These are phyloP conservation scores for Pleurotus pulmonarius DNA, from an alignment of 768 basidiomycete species.

Conservation along the genomic window DNA sequence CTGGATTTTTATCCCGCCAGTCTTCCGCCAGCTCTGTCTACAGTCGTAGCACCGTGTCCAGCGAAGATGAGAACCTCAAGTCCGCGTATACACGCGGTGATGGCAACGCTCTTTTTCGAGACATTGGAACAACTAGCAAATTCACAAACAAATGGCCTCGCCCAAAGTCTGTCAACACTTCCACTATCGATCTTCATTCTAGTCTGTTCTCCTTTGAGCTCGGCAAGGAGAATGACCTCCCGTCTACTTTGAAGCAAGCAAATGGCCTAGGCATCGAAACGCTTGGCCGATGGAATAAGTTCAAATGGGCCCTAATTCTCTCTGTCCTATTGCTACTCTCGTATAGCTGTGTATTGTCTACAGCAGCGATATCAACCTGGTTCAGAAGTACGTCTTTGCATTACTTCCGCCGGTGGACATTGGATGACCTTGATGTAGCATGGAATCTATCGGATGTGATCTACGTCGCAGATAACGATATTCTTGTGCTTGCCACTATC, in stretches of 20 bases:
- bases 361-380: conserved; percentile 55
- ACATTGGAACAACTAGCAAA: conserved; percentile 33
- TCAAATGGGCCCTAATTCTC: conserved; percentile 58
- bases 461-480: conserved; percentile 53
- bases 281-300: conserved; percentile 51
- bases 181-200: not conserved
- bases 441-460: conserved; percentile 64
- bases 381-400: conserved; percentile 40
- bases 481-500: conserved; percentile 54
- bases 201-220: not conserved
- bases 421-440: conserved; percentile 28
- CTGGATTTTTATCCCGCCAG: conserved; percentile 7
- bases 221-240: not conserved
- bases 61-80: not conserved
- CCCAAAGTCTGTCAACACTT: conserved; percentile 25
- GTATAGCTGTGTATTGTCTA: conserved; percentile 49
- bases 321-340: conserved; percentile 52
- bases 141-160: conserved; percentile 52
- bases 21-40: not conserved
- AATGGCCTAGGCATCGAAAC: conserved; percentile 33
- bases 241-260: conserved; percentile 29
- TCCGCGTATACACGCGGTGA: not conserved
- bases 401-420: too few relatives aligned
- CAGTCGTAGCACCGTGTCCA: not conserved
- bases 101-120: not conserved